These are phyloP conservation scores for Talaromyces ruber DNA, from an alignment of 495 filamentous ascomycete genomes.

Conservation along the genomic window DNA sequence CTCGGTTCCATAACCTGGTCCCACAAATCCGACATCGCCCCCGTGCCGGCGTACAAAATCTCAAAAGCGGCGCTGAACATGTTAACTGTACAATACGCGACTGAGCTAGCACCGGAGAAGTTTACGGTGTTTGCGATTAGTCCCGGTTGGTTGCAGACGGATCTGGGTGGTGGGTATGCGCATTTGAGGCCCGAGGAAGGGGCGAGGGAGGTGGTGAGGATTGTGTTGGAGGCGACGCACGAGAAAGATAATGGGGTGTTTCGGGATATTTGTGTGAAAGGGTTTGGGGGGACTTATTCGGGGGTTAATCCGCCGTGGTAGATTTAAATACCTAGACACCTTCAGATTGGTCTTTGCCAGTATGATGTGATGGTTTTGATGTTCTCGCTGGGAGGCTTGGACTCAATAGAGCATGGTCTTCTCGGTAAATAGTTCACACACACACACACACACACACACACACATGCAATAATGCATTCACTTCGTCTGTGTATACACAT, in stretches of 20 bases:
- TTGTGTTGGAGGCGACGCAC: slow-evolving; percentile 25
- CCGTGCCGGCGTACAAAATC: slow-evolving; percentile 17
- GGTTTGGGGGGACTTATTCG: background rate
- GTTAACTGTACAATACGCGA: slow-evolving; percentile 25
- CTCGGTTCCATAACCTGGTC: slow-evolving; percentile 23
- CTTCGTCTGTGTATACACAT: too few species aligned
- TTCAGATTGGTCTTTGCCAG: too few species aligned
- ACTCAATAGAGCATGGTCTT: too few species aligned
- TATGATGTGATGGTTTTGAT: too few species aligned
- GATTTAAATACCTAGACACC: too few species aligned
- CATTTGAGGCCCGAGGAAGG: slow-evolving; percentile 36
- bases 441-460: too few species aligned
- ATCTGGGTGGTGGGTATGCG: slow-evolving; percentile 32
- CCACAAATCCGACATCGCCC: slow-evolving; percentile 4
- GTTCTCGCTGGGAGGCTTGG: too few species aligned
- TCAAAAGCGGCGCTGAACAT: slow-evolving; percentile 35
- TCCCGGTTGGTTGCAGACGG: slow-evolving; percentile 40
- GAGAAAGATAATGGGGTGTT: slow-evolving; percentile 35
- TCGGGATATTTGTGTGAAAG: slow-evolving; percentile 29
- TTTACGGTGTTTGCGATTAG: slow-evolving; percentile 27
- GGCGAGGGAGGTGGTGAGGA: slow-evolving; percentile 34
- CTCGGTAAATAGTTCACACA: too few species aligned
- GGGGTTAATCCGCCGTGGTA: slow-evolving; percentile 2
- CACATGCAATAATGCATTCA: too few species aligned
- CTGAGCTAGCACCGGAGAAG: slow-evolving; percentile 16